Percentiles rank a stretch among this genome's conserved stretches.
Evolutionary conservation across 108 stramenopile species (phyloP).

Genomic region (Epithemia pelagica): DNA sequence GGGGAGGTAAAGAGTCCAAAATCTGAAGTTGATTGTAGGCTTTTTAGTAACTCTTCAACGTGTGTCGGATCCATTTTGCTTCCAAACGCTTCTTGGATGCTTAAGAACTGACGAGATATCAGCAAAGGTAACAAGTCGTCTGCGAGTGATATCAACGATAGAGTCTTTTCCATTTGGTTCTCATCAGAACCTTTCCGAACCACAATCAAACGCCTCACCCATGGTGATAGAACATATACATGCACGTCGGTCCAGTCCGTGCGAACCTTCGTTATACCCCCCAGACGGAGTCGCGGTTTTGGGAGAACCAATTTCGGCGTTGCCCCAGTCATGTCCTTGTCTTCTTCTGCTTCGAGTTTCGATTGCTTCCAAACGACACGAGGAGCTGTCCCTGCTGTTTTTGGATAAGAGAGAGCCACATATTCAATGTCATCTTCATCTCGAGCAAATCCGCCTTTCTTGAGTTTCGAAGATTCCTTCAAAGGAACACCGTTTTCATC

Average conservation of each 20-base stretch:
- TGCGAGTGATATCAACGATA: conserved; percentile 34
- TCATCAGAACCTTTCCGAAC: conserved; percentile 21
- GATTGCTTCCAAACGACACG: conserved; percentile 68
- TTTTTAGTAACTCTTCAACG: conserved; percentile 16
- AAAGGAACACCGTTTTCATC: conserved; percentile 75
- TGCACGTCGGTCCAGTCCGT: conserved; percentile 67
- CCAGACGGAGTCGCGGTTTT: conserved; percentile 48
- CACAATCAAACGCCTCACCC: conserved; percentile 57
- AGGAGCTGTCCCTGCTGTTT: conserved; percentile 14
- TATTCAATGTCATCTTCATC: conserved; percentile 85
- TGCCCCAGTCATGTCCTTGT: conserved; percentile 59
- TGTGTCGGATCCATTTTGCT: conserved; percentile 11
- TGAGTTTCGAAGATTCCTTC: conserved; percentile 75
- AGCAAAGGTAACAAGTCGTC: conserved; percentile 68
- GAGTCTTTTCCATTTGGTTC: neutral
- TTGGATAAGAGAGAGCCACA: conserved; percentile 52
- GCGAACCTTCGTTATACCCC: conserved; percentile 22
- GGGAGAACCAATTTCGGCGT: conserved; percentile 62
- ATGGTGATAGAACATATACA: conserved; percentile 72
- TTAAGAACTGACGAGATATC: conserved; percentile 64
- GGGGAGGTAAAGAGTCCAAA: conserved; percentile 9
- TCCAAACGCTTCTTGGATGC: conserved; percentile 63
- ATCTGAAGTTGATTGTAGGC: conserved; percentile 12
- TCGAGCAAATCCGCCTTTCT: conserved; percentile 57
- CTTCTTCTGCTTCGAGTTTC: conserved; percentile 65